Conservation (phyloP, 1,284 basidiomycete species). For the Cystobasidiaceae sp. region DNA sequence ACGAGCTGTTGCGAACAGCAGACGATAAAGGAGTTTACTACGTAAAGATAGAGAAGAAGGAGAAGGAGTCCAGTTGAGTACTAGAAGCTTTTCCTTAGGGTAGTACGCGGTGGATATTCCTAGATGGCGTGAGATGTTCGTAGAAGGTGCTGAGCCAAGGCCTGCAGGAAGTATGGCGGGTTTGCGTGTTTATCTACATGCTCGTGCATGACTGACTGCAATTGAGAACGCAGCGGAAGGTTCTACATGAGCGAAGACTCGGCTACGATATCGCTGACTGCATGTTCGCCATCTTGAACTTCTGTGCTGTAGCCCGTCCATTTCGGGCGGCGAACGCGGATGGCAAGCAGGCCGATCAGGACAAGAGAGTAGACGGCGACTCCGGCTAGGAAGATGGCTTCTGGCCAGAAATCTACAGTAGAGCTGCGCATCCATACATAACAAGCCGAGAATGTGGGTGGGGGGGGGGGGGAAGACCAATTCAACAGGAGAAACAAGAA, state of each 20-base stretch:
- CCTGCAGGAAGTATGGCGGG: no score
- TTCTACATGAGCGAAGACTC: background rate
- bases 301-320: constrained; percentile 21
- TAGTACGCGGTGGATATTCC: background rate
- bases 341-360: constrained; percentile 4
- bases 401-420: constrained; percentile 22
- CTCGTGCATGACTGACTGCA: no score
- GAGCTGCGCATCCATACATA: background rate
- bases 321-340: constrained; percentile 21
- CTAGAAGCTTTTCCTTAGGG: background rate
- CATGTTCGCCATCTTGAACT: background rate
- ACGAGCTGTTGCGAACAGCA: background rate
- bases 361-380: background rate
- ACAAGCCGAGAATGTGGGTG: background rate
- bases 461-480: background rate
- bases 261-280: background rate
- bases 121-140: no score
- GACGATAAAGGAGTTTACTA: background rate
- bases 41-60: background rate
- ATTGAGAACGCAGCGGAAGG: no score
- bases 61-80: background rate
- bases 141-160: no score
- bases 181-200: no score
- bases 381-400: constrained; percentile 25
- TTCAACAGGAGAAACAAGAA: background rate